phyloP scores from a whole-genome alignment of 2,329 filamentous ascomycete genomes.

The Knufia petricola region DNA sequence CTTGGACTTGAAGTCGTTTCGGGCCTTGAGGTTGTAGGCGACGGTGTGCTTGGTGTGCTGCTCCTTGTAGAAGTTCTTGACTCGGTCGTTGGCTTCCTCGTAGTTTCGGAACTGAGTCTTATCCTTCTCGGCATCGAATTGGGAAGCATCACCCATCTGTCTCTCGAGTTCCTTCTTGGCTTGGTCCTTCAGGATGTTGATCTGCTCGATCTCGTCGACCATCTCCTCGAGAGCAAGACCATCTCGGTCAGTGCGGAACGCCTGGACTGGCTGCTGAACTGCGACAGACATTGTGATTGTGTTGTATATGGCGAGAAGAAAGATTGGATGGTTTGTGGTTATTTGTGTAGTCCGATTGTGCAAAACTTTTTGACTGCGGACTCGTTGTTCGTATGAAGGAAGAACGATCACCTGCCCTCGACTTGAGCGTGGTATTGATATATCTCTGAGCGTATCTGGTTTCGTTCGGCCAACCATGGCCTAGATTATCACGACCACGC shows the following conservation, averaged over 20 bases:
- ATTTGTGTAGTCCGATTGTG: too few species aligned
- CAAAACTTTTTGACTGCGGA: not conserved
- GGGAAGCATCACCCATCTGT: constrained; percentile 36
- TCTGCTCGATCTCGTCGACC: constrained; percentile 50
- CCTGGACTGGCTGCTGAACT: constrained; percentile 8
- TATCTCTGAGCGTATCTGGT: not conserved
- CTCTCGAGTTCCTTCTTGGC: constrained; percentile 38
- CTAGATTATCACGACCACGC: not conserved
- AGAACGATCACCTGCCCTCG: not conserved
- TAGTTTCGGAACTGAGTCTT: constrained; percentile 76
- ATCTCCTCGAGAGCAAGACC: constrained; percentile 49
- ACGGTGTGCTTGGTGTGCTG: constrained; percentile 51
- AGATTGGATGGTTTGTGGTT: too few species aligned
- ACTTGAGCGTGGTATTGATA: not conserved
- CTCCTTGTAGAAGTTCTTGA: constrained; percentile 76
- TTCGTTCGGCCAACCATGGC: not conserved
- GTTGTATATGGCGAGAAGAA: not conserved
- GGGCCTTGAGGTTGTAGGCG: constrained; percentile 71
- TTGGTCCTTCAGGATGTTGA: constrained; percentile 51
- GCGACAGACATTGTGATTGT: not conserved
- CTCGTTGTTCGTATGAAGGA: not conserved
- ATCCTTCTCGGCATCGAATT: constrained; percentile 67
- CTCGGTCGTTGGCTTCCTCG: constrained; percentile 69
- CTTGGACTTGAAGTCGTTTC: constrained; percentile 58
- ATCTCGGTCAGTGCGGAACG: constrained; percentile 36